Base-by-base conservation (phyloP, 1,139 yeast genomes). In the Scheffersomyces titani region DNA sequence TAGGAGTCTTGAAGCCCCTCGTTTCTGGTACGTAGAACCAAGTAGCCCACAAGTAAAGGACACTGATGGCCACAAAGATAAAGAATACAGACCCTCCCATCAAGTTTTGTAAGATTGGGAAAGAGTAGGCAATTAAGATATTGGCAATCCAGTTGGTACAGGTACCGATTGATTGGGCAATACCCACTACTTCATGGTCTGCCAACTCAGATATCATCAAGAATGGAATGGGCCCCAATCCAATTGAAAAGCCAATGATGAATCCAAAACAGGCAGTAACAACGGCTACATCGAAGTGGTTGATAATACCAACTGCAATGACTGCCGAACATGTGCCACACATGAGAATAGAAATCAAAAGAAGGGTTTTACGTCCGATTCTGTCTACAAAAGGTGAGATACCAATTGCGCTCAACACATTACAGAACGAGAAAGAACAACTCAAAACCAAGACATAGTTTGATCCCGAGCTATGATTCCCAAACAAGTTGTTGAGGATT, bases 11-110 rank as follows among this genome's bases (percentile, higher is more conserved):
- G 47, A 62, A 63, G 3, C 70, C 72, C 57, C 69, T 72, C 5
- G 81, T 76, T 60, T 77, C 81, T 1, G 81, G 81, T 1, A 77
- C 73, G 47, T 54, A 63, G 18, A 54, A 45, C 59, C 61, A 59
- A 21, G 73, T 68, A 19, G 66, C 62, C 3, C 64, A 40, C 44
- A 69, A 62, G 54, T 69, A 73, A 2, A 56, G 52, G 3, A 62
- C 55, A 48, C 74, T 69, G 20, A 72, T 61, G 19, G 57, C 60
- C 7, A 67, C 64, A 58, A 76, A 76, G 3, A 73, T 61, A 54
- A 65, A 70, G 56, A 77, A 77, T 3, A 74, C 72, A 9, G 59
- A 59, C 1, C 77, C 77, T 1, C 72, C 74, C 18, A 76, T 57
- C 19, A 52, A 19, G n/a, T 62, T 63, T 54, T 67, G 72, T 47